A percentile compares a stretch with the other conserved stretches of the same genome.
Evolutionary conservation across 2,329 filamentous ascomycete genomes (phyloP).

Genomic region (Lecanicillium sp.): DNA sequence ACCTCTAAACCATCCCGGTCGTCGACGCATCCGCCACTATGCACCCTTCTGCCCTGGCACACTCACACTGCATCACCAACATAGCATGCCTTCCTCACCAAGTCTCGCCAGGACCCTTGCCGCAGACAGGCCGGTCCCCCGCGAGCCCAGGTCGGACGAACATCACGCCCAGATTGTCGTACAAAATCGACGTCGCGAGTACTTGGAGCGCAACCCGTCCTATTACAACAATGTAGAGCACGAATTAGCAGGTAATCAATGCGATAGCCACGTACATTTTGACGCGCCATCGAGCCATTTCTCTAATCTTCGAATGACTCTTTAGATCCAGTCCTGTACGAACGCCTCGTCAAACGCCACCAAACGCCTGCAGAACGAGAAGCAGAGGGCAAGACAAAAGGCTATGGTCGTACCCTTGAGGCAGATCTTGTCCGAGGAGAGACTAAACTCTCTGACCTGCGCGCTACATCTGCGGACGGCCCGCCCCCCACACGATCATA

Average conservation of each 20-base stretch:
- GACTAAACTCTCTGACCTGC: slow-evolving; percentile 55
- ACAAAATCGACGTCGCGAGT: slow-evolving; percentile 72
- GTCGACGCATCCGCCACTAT: too few relatives aligned
- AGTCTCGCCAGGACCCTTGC: too few relatives aligned
- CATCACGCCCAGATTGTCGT: slow-evolving; percentile 41
- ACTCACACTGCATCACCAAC: too few relatives aligned
- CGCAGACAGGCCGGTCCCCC: slow-evolving; percentile 31
- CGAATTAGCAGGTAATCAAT: slow-evolving; percentile 40
- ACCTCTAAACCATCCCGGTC: too few relatives aligned
- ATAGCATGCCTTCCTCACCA: too few relatives aligned
- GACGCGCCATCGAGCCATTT: background rate
- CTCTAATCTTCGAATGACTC: background rate
- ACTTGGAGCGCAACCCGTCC: slow-evolving; percentile 61
- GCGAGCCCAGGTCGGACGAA: slow-evolving; percentile 32
- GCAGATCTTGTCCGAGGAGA: slow-evolving; percentile 70
- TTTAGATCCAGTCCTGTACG: slow-evolving; percentile 71
- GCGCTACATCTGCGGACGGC: slow-evolving; percentile 30
- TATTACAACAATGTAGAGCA: slow-evolving; percentile 57
- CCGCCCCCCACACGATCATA: slow-evolving; percentile 14
- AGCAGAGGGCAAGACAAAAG: slow-evolving; percentile 62
- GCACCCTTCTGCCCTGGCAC: too few relatives aligned
- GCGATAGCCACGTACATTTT: background rate
- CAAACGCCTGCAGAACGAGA: slow-evolving; percentile 67
- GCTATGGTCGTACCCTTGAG: slow-evolving; percentile 71
- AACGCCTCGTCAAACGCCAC: slow-evolving; percentile 68